These are phyloP conservation scores for Phytopythium litorale DNA, from an alignment of 352 stramenopile species.

Conservation along the genomic window DNA sequence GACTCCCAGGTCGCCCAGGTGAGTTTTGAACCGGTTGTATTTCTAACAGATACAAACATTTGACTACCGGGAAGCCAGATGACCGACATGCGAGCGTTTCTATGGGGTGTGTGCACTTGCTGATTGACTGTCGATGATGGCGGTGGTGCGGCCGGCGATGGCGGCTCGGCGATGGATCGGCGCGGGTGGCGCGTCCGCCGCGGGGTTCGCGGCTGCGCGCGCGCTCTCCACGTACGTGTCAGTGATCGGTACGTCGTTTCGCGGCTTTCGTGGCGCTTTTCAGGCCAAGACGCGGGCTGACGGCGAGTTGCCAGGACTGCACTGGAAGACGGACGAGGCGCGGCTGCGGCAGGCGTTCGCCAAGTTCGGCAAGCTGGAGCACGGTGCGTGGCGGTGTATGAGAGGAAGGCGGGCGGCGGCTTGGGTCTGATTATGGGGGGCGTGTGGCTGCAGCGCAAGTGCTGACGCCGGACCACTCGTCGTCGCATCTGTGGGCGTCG, in stretches of 20 bases:
- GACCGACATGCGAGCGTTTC: conserved; percentile 1
- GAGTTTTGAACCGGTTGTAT: too few relatives aligned
- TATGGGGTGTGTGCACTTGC: background rate
- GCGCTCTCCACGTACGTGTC: conserved; percentile 49
- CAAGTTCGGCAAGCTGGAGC: conserved; percentile 47
- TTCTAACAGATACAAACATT: background rate
- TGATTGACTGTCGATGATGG: background rate
- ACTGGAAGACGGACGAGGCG: conserved; percentile 82
- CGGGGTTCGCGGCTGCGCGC: background rate
- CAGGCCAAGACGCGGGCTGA: too few relatives aligned
- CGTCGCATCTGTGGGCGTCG: conserved; percentile 55
- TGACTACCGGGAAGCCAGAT: conserved; percentile 3
- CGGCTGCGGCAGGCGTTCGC: conserved; percentile 56
- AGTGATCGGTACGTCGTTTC: conserved; percentile 37
- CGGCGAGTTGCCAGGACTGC: conserved; percentile 35
- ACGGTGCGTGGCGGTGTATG: conserved; percentile 14
- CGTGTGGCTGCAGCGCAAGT: conserved; percentile 23
- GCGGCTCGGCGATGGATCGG: conserved; percentile 2
- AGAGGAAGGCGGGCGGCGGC: background rate
- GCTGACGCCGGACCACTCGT: conserved; percentile 53
- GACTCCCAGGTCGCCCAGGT: background rate
- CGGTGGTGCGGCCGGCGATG: conserved; percentile 11
- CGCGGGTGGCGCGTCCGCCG: background rate
- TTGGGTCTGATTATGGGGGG: background rate
- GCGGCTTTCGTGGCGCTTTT: too few relatives aligned